Evolutionary conservation across 192 early-diverging fungal genomes (phyloP), one percentile per base, ranked within the genome.

Genomic region (Coemansia sp.): DNA sequence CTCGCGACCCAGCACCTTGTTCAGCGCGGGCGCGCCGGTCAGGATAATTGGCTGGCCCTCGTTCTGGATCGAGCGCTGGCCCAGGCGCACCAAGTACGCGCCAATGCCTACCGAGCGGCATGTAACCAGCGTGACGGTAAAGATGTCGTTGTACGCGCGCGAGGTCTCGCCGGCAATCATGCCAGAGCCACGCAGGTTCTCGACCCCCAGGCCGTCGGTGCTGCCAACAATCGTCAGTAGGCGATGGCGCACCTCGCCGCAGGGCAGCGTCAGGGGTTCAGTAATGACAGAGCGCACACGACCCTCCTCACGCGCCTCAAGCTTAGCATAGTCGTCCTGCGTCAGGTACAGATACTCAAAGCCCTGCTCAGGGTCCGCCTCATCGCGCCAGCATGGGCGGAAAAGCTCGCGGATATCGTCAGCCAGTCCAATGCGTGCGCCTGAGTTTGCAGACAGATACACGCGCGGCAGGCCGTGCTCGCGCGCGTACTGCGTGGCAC

Each of bases 91-190:
- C 54, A 98, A 83, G 81, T 99, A 99, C 25, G 97, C 97, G 59
- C 95, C 95, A 64, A 99, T 99, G 82, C 95, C 97, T 32, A 99
- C 97, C 45, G 94, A 96, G 46, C 97, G 89, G 72, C 95, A 97
- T 1, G 97, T 97, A 29, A 99, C 97, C 48, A 99, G 74, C 5
- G 97, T 97, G 16, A 92, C 78, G 4, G 97, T 99, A 70, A 99
- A 99, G 69, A 98, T 98, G 56, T 99, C 97, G 33, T 94, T 87
- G 77, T 99, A 99, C 6, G 97, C 97, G 53, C 87, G 85, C 32
- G 92, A 89, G 12, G 97, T 98, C 47, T 88, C 95, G 48, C 97
- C 95, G 28, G 97, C 97, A 89, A 99, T 99, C 86, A 94, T 84
- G 49, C 94, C 97, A 21, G 89, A 92, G 19, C 97, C 97, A 31